Evolutionary conservation across 192 early-diverging fungal species (phyloP).

Genomic region (Podochytrium sp.): DNA sequence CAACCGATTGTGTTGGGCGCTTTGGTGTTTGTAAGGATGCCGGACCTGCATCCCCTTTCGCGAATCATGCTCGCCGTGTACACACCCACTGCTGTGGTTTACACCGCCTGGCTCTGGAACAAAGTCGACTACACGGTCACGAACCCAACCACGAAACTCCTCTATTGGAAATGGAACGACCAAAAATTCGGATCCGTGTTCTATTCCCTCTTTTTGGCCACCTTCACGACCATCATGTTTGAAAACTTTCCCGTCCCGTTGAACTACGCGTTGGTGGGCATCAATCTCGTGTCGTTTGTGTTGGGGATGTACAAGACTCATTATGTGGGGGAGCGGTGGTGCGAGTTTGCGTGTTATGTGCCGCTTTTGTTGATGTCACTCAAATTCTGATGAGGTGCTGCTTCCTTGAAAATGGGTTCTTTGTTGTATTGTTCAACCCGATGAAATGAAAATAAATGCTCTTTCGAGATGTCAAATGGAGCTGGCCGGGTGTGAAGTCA

Average conservation of each 20-base stretch:
- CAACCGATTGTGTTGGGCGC: neutral
- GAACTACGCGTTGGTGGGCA: neutral
- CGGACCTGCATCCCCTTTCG: neutral
- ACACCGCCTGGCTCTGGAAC: neutral
- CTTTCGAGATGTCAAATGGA: too few species aligned
- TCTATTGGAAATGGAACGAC: neutral
- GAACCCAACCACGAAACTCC: neutral
- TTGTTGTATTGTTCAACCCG: too few species aligned
- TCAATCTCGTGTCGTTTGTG: neutral
- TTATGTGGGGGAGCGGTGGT: neutral
- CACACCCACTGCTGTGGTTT: neutral
- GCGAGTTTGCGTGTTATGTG: neutral
- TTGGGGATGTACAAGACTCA: conserved; percentile 1
- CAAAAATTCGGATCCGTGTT: neutral
- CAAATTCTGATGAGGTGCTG: neutral
- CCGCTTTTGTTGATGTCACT: neutral
- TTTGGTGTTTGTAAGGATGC: neutral
- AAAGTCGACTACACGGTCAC: neutral
- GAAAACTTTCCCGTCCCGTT: neutral
- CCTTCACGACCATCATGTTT: neutral
- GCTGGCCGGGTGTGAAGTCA: too few species aligned
- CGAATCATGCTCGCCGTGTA: neutral
- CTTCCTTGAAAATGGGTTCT: too few species aligned
- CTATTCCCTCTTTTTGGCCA: neutral
- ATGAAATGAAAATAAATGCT: too few species aligned